Evolutionary conservation across 768 basidiomycete species (phyloP), one percentile per base, ranked within the genome.

Genomic region (Amanita pseudoporphyria): DNA sequence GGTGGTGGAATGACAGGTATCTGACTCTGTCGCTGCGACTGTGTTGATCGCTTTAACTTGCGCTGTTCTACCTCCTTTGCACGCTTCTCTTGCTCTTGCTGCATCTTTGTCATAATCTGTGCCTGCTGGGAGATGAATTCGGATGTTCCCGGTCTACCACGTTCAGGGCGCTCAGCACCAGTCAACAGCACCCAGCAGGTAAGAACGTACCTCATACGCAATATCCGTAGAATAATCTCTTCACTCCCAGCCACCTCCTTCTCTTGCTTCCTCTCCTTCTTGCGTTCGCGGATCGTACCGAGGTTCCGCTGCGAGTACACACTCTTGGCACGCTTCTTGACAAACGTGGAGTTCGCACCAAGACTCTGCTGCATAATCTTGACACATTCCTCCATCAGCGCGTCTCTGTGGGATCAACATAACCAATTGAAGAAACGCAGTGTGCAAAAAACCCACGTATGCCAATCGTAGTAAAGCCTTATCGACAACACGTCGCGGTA

Each of bases 391-490:
- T 96, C 87, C 86, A 90, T 93, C 26, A 90, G 67, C 10, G 79
- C 80, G 61, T 89, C 87, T 35, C 87, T 89, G 55, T 18, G 49
- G 46, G 18, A 28, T 22, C 33, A 54, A 38, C 61, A 42, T 44
- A 36, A 54, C 36, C 52, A 55, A 30, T 47, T 12, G 30, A 44
- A 46, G 43, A 9, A 2, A 19, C 12, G 7, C 18, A 43, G 31
- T 33, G 4, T 37, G 19, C 24, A 19, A 31, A 13, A 30, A 5
- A 61, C 86, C 47, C 62, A 90, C 88, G 88, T 90, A 57, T 83
- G 76, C 92, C 90, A 94, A 61, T 99, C 96, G 59, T 99, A 97
- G 67, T 96, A 98, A 45, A 99, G 65, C 28, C 93, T 81, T 52
- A 97, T 84, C 9, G 89, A 89, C 47, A 93, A 63, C 19, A 93